Evolutionary conservation across 768 basidiomycete species (phyloP), one percentile per base, ranked within the genome.

Genomic region (Paxillus involutus): DNA sequence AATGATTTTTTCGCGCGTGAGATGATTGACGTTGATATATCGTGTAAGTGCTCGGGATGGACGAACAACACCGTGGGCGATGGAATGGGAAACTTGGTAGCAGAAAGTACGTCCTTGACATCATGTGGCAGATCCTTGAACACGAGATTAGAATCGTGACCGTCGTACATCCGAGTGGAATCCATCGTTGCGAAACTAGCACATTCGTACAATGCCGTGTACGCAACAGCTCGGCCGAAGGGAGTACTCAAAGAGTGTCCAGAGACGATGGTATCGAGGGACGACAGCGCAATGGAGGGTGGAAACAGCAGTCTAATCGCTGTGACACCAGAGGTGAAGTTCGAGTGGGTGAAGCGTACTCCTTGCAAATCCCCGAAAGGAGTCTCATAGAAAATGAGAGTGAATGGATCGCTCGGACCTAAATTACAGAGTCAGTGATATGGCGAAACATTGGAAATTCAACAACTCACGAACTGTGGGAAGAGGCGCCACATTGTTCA

Each of bases 301-400:
- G 94, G 93, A 60, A 96, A 82, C 19, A 94, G 66, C 5, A 85
- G 81, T 35, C 89, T 85, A 21, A 84, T 75, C 3, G 88, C 89
- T 0, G 91, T 84, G n/a, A 94, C 87, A 33, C 91, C 94, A 4
- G 94, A 91, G 3, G 92, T 95, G 53, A 96, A 65, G 59, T 93
- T 94, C 67, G 89, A 80, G 66, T 94, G 91, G 0, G 91, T 91
- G 32, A 94, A 72, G 55, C 85, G 84, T 8, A 80, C 80, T 21
- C 80, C 86, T 52, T 80, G 80, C 8, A 87, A 65, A 37, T 77
- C 74, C 33, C 86, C 81, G 17, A 76, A 71, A 17, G 77, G 61
- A 1, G 77, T 75, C 59, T 77, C 73, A 59, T 79, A 86, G 77
- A 86, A 89, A 1, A 85, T 79, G 6, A 89, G 77, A 3, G 86